phyloP scores from a whole-genome alignment of 768 basidiomycete species.

The Mrakia gelida region DNA sequence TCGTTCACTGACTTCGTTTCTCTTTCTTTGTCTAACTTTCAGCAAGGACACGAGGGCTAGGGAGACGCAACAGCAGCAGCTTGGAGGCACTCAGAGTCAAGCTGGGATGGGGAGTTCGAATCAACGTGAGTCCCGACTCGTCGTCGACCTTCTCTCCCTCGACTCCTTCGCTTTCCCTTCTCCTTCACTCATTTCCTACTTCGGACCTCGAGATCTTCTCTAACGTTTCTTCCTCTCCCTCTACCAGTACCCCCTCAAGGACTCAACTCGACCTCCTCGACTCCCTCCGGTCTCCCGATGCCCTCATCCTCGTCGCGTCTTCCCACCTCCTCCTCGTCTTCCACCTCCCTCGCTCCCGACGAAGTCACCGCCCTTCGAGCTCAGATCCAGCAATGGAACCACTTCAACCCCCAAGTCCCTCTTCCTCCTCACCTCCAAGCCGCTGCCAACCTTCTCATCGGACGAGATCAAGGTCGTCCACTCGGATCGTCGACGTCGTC shows the following conservation, averaged over 20 bases:
- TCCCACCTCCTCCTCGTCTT: background rate
- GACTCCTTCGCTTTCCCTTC: no score
- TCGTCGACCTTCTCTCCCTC: no score
- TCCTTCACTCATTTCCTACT: background rate
- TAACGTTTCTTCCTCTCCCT: background rate
- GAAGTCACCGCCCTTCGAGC: slow-evolving; percentile 44
- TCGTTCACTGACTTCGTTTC: background rate
- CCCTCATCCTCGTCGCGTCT: background rate
- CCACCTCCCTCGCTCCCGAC: slow-evolving; percentile 36
- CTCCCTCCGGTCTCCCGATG: background rate
- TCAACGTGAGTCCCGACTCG: no score
- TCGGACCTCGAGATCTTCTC: background rate
- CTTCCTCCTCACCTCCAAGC: slow-evolving; percentile 59
- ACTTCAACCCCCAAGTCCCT: slow-evolving; percentile 40
- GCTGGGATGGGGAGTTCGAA: no score
- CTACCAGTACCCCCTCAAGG: background rate
- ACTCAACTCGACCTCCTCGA: background rate
- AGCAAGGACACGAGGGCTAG: background rate
- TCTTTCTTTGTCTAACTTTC: no score
- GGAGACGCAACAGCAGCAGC: no score
- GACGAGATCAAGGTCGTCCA: slow-evolving; percentile 51
- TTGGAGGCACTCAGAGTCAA: no score
- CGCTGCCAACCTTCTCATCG: slow-evolving; percentile 50
- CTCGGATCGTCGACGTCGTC: background rate
- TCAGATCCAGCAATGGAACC: slow-evolving; percentile 42